Conservation (phyloP, 306 rosid genomes). For the Hippophae rhamnoides region DNA sequence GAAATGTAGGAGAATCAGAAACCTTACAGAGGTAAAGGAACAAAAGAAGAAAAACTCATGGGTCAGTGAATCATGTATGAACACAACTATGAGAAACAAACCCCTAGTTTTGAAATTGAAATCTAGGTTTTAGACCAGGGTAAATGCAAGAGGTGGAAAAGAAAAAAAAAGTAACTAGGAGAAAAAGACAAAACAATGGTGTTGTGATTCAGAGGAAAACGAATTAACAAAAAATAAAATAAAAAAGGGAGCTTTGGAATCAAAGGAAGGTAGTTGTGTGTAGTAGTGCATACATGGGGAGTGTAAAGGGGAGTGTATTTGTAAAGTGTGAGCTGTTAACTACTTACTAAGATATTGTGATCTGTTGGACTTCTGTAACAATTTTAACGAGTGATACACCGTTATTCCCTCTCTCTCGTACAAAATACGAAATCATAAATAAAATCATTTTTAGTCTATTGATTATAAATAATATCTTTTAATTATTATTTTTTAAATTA, state of each 20-base stretch:
- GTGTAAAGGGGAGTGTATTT: conserved; percentile 19
- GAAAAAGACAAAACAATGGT: background rate
- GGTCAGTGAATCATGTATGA: conserved; percentile 17
- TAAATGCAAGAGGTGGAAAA: conserved; percentile 32
- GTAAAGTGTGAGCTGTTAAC: too few species aligned
- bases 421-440: too few species aligned
- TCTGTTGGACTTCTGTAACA: too few species aligned
- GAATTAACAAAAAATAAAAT: conserved; percentile 20
- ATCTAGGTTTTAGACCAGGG: conserved; percentile 60
- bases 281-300: background rate
- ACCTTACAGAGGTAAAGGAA: conserved; percentile 19
- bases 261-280: conserved; percentile 17
- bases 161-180: conserved; percentile 2
- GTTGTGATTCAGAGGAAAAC: too few species aligned
- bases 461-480: too few species aligned
- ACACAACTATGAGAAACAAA: conserved; percentile 33
- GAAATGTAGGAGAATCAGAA: conserved; percentile 40
- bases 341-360: too few species aligned
- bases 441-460: too few species aligned
- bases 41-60: conserved; percentile 8
- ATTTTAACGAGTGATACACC: too few species aligned
- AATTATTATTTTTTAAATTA: too few species aligned
- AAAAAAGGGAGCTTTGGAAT: conserved; percentile 39
- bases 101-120: conserved; percentile 56
- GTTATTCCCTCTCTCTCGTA: too few species aligned